phyloP scores from a whole-genome alignment of 2,329 filamentous ascomycete genomes.

The Cladophialophora chaetospira region DNA sequence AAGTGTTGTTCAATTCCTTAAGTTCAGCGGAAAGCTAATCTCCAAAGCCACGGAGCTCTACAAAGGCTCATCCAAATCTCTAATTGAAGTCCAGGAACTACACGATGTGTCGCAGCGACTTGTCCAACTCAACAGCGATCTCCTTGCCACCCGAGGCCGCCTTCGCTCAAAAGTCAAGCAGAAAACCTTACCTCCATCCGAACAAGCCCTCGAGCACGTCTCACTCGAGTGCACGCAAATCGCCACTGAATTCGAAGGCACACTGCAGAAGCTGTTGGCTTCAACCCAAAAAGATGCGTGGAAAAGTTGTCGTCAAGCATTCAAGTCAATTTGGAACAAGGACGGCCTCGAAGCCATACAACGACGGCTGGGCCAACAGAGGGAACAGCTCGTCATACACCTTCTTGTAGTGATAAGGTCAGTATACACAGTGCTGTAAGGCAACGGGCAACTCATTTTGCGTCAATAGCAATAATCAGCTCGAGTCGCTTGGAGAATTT shows the following conservation, averaged over 20 bases:
- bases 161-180: background rate
- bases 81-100: background rate
- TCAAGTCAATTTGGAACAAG: slow-evolving; percentile 10
- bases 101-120: background rate
- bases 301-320: slow-evolving; percentile 7
- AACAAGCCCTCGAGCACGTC: background rate
- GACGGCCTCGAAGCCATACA: slow-evolving; percentile 4
- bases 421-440: background rate
- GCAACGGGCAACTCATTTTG: background rate
- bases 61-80: background rate
- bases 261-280: background rate
- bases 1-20: background rate
- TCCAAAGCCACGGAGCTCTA: background rate
- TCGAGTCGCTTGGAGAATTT: background rate
- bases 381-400: slow-evolving; percentile 2
- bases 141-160: background rate
- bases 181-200: background rate
- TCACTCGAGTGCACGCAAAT: background rate
- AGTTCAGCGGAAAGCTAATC: background rate
- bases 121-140: background rate
- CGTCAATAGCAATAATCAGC: background rate
- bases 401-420: slow-evolving; percentile 7
- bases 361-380: background rate
- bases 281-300: background rate
- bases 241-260: background rate